phyloP scores from a whole-genome alignment of 2,329 filamentous ascomycete species.

The Exserohilum rostratum region DNA sequence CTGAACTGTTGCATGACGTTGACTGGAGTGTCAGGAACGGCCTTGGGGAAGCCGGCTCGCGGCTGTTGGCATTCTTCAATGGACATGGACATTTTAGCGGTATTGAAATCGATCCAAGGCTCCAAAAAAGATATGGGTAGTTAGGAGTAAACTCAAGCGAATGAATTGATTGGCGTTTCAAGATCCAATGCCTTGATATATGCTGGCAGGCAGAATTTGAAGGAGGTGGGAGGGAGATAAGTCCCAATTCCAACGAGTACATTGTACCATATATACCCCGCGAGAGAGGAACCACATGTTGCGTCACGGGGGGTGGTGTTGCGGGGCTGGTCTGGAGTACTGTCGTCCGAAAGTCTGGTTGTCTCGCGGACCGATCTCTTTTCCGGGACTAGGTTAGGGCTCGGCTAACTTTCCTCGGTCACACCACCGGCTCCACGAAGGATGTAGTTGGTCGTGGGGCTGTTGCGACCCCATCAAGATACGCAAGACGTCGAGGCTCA shows the following conservation, averaged over 20 bases:
- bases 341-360: slow-evolving; percentile 25
- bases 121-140: neutral
- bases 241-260: neutral
- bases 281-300: neutral
- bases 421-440: neutral
- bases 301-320: slow-evolving; percentile 29
- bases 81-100: slow-evolving; percentile 44
- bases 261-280: slow-evolving; percentile 9
- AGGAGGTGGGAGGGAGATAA: no score
- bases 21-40: slow-evolving; percentile 31
- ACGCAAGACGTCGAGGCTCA: neutral
- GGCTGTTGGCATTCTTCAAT: slow-evolving; percentile 36
- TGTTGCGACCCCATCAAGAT: neutral
- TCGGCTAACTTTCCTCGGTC: slow-evolving; percentile 22
- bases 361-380: slow-evolving; percentile 3
- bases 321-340: slow-evolving; percentile 25
- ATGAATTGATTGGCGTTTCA: neutral
- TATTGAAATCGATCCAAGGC: neutral
- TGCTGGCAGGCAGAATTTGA: no score
- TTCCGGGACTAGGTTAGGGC: neutral
- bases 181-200: neutral
- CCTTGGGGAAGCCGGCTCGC: slow-evolving; percentile 34
- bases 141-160: neutral
- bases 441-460: neutral
- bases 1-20: slow-evolving; percentile 43